Evolutionary conservation across 345 rosid genomes (phyloP), one percentile per base, ranked within the genome.

Genomic region (Aurinia saxatilis): DNA sequence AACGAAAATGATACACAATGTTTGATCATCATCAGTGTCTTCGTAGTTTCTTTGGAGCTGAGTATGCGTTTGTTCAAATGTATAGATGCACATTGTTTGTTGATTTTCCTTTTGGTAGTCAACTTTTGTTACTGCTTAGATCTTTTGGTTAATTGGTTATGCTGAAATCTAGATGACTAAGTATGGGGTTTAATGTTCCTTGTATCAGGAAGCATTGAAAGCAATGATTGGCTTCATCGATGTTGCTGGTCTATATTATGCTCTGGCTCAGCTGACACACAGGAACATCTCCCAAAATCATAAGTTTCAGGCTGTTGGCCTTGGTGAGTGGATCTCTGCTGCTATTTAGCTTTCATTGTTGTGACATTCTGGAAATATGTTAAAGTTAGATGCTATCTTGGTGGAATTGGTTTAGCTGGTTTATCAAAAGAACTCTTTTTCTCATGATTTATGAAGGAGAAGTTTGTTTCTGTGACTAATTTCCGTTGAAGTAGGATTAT

Each of bases 301-400:
- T 67, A 91, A 91, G 78, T 91, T 88, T 76, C 98, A 92, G 62
- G 96, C 98, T 34, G 93, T 92, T 68, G 98, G 98, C 14, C 92
- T 92, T 14, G 96, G 98, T 92, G 74, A 66, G 92, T 74, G 17
- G 30, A 38, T 44, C 27, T 0, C 2, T 55, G 12, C 30, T 19
- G 50, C 57, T 45, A 33, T 7, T 5, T 48, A 31, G 36, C 47
- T 42, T 49, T 6, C n/a, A n/a, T n/a, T n/a, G 65, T 19, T 50
- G 1, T 49, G 5, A 17, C 10, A 16, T 31, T 49, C 13, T 21
- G 4, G 35, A 50, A 2, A 36, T 2, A 19, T 58, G 30, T 27
- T 37, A n/a, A 4, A 30, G 6, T 7, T 38, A 0, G 2, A 34
- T 48, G 50, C 5, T 30, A 6, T 48, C 14, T 27, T 0, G 0